Conservation (phyloP, 2,329 filamentous ascomycete genomes). For the Zymoseptoria pseudotritici region DNA sequence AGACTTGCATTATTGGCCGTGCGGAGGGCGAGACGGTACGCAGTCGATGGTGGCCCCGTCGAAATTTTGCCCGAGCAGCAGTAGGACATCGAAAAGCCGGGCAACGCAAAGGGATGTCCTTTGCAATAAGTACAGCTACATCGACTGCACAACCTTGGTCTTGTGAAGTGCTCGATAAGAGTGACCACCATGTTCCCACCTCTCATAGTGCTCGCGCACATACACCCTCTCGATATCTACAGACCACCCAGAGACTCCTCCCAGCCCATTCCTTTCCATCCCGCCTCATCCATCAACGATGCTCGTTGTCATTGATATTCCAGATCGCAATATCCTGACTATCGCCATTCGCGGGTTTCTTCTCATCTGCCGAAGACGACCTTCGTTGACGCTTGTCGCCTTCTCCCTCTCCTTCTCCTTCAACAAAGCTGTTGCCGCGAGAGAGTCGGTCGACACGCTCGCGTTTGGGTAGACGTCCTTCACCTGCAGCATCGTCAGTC, state of each 20-base stretch:
- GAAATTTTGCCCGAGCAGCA: too few species aligned
- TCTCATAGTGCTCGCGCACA: background rate
- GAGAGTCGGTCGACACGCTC: constrained; percentile 33
- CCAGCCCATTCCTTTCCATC: too few species aligned
- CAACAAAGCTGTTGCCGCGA: constrained; percentile 32
- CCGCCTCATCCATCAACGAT: background rate
- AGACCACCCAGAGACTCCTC: background rate
- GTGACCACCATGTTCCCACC: background rate
- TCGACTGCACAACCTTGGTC: background rate
- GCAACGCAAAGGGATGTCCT: too few species aligned
- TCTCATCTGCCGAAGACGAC: background rate
- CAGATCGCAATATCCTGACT: constrained; percentile 4
- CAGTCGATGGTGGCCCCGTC: too few species aligned
- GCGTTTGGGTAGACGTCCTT: constrained; percentile 16
- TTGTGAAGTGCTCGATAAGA: too few species aligned
- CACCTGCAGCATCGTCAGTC: constrained; percentile 14
- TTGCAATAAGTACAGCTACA: background rate
- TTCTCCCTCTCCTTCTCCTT: background rate
- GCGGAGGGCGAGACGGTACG: too few species aligned
- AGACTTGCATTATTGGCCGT: too few species aligned
- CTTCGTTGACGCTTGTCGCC: background rate
- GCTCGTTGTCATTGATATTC: background rate
- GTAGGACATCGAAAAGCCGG: too few species aligned
- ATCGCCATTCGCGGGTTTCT: background rate
- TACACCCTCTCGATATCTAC: background rate